phyloP scores from a whole-genome alignment of 345 rosid species.

The Hibiscus mutabilis region DNA sequence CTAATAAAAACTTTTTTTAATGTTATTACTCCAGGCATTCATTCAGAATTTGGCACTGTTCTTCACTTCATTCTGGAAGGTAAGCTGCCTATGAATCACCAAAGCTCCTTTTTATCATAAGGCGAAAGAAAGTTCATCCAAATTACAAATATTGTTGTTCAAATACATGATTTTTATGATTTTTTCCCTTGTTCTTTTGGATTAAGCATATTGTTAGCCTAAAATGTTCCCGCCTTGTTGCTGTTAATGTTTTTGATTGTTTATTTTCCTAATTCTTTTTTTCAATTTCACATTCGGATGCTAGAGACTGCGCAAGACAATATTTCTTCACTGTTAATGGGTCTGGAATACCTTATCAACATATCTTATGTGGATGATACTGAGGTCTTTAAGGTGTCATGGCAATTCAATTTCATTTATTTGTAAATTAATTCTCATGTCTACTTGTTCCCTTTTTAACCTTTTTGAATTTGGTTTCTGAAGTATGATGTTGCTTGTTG shows the following conservation, averaged over 20 bases:
- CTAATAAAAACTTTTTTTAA: neutral
- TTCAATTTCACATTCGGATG: conserved; percentile 76
- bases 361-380: conserved; percentile 97
- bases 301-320: conserved; percentile 70
- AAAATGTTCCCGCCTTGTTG: neutral
- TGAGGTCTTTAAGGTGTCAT: conserved; percentile 88
- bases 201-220: no score
- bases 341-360: conserved; percentile 85
- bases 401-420: neutral
- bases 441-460: neutral
- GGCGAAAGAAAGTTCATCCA: neutral
- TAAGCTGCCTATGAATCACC: conserved; percentile 15
- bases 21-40: conserved; percentile 62
- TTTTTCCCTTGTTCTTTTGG: neutral
- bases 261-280: conserved; percentile 6
- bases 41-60: conserved; percentile 95
- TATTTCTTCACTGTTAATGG: conserved; percentile 52
- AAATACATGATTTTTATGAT: neutral
- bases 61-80: conserved; percentile 96
- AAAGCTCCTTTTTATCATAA: neutral
- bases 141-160: neutral
- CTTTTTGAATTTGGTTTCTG: neutral
- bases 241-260: neutral
- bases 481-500: neutral
- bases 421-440: neutral